phyloP scores from a whole-genome alignment of 306 rosid species.

The Echinosophora koreensis region DNA sequence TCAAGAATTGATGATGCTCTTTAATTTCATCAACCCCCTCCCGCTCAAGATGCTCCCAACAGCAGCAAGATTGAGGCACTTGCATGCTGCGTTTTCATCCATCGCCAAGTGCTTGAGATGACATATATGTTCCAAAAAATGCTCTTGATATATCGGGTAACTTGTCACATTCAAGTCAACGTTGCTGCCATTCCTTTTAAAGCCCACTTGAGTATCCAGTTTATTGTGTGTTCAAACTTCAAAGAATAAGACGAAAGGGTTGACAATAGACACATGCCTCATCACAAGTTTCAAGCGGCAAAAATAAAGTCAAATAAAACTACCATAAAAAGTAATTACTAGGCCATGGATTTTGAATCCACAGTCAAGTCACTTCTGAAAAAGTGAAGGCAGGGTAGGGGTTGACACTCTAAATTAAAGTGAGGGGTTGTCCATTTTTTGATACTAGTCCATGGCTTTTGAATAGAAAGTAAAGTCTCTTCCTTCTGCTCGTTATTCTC shows the following conservation, averaged over 20 bases:
- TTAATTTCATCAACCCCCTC: slow-evolving; percentile 15
- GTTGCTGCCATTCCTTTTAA: background rate
- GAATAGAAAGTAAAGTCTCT: no score
- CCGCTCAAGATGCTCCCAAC: slow-evolving; percentile 3
- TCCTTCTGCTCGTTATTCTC: no score
- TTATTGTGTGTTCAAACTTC: background rate
- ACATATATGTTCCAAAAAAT: background rate
- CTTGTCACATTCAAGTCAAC: background rate
- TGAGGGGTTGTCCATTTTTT: no score
- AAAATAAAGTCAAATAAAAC: background rate
- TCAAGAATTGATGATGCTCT: slow-evolving; percentile 28
- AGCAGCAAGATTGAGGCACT: slow-evolving; percentile 13
- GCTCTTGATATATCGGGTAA: background rate
- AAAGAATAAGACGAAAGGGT: background rate
- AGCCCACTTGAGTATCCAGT: background rate
- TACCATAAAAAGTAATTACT: background rate
- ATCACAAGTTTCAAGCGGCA: background rate
- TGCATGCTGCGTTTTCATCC: background rate
- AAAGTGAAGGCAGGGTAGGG: background rate
- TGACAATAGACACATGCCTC: background rate
- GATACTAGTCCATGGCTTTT: background rate
- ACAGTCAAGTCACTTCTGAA: background rate
- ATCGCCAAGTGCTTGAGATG: slow-evolving; percentile 16
- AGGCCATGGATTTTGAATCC: background rate
- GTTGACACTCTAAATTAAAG: no score